Conservation (phyloP, 495 filamentous ascomycete genomes). For the Tuber borchii region DNA sequence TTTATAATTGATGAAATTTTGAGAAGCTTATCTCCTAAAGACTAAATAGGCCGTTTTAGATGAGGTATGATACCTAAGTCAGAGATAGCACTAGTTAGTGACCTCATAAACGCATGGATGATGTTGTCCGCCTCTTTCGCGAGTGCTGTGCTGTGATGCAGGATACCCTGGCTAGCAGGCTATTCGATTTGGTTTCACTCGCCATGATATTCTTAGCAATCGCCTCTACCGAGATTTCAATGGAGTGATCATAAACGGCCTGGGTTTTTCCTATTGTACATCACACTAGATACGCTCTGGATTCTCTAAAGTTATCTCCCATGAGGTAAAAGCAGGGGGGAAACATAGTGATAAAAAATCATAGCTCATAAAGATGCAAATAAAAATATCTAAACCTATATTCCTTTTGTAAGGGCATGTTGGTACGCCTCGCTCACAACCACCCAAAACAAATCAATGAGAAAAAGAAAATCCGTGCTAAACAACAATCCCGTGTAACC, state of each 20-base stretch:
- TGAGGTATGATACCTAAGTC: too few relatives aligned
- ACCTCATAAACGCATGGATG: too few relatives aligned
- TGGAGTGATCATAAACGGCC: not conserved
- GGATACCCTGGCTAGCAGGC: not conserved
- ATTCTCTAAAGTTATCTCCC: too few relatives aligned
- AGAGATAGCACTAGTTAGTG: too few relatives aligned
- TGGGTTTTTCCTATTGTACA: too few relatives aligned
- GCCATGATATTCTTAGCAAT: not conserved
- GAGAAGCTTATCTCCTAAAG: too few relatives aligned
- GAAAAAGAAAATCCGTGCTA: conserved; percentile 15
- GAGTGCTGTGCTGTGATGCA: not conserved
- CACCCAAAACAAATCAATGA: not conserved
- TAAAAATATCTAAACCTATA: not conserved
- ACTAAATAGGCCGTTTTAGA: too few relatives aligned
- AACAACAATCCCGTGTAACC: conserved; percentile 47
- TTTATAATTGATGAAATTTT: too few relatives aligned
- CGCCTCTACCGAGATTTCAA: not conserved
- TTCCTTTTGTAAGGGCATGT: not conserved
- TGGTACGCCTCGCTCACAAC: not conserved
- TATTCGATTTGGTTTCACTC: not conserved
- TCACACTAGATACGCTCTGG: too few relatives aligned
- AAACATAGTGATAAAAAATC: too few relatives aligned
- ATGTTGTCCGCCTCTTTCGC: not conserved
- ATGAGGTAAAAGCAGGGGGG: too few relatives aligned
- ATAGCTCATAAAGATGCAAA: too few relatives aligned